phyloP scores from a whole-genome alignment of 345 rosid genomes.

The Salix brachista region DNA sequence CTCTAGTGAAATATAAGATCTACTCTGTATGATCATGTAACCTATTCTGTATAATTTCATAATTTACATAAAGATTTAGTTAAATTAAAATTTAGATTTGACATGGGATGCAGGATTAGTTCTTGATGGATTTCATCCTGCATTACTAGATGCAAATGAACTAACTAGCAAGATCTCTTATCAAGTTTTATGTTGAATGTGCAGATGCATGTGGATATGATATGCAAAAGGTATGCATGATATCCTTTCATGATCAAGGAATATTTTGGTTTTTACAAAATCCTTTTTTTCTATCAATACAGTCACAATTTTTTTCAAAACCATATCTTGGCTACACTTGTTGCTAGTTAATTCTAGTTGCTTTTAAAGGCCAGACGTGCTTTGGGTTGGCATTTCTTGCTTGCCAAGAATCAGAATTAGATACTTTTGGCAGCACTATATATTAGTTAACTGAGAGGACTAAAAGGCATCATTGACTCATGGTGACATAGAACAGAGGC shows the following conservation, averaged over 20 bases:
- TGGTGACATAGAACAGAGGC: not conserved
- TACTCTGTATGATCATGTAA: not conserved
- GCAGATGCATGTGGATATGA: conserved; percentile 55
- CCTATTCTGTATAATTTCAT: not conserved
- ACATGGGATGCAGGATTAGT: not conserved
- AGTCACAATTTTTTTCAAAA: not conserved
- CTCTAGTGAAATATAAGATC: not conserved
- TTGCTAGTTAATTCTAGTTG: not conserved
- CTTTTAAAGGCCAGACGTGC: not conserved
- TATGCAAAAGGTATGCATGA: conserved; percentile 43
- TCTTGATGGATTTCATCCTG: not conserved
- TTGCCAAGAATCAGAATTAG: not conserved
- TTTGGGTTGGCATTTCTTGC: not conserved
- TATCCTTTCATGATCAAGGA: conserved; percentile 5
- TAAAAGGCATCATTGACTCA: not conserved
- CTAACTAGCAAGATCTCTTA: conserved; percentile 18
- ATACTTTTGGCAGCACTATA: not conserved
- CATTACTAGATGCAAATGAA: not conserved
- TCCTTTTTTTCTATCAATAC: not conserved
- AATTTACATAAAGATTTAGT: not conserved
- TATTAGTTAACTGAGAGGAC: not conserved
- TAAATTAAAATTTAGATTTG: not conserved
- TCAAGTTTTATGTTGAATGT: conserved; percentile 17
- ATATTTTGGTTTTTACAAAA: not conserved
- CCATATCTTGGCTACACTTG: not conserved